Evolutionary conservation across 495 filamentous ascomycete species (phyloP).

Genomic region (Daldinia grandis): DNA sequence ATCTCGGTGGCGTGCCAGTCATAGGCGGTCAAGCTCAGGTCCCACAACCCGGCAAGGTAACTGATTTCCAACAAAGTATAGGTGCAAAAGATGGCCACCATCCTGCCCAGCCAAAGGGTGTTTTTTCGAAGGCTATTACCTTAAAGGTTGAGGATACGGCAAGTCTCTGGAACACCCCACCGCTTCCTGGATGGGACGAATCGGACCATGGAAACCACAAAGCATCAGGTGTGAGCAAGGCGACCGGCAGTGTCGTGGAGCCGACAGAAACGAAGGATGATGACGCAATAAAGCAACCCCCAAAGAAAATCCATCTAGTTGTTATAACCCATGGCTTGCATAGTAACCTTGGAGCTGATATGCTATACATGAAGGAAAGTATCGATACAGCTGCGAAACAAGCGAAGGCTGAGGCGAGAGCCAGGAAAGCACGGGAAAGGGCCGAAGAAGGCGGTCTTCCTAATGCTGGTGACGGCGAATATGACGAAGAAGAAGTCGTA

Average conservation of each 20-base stretch:
- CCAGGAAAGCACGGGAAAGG: slow-evolving; percentile 60
- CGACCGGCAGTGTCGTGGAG: slow-evolving; percentile 13
- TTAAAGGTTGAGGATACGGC: slow-evolving; percentile 86
- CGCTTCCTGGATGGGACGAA: slow-evolving; percentile 72
- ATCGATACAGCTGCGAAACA: slow-evolving; percentile 84
- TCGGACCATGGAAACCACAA: slow-evolving; percentile 33
- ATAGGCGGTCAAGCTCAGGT: slow-evolving; percentile 54
- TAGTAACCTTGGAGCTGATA: slow-evolving; percentile 95
- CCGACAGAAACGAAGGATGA: slow-evolving; percentile 22
- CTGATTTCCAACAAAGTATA: slow-evolving; percentile 70
- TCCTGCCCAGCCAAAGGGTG: slow-evolving; percentile 68
- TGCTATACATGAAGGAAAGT: slow-evolving; percentile 96
- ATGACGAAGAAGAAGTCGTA: slow-evolving; percentile 85
- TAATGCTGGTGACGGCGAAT: slow-evolving; percentile 53
- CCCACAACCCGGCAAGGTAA: slow-evolving; percentile 70
- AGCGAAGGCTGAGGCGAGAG: slow-evolving; percentile 67
- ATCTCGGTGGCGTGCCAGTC: slow-evolving; percentile 64
- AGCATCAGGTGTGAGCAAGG: slow-evolving; percentile 38
- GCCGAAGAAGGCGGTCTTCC: slow-evolving; percentile 26
- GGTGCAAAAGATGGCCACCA: slow-evolving; percentile 58
- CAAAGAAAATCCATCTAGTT: slow-evolving; percentile 86
- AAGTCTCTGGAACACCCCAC: slow-evolving; percentile 87
- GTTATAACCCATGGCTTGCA: slow-evolving; percentile 94
- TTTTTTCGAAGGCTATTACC: slow-evolving; percentile 79
- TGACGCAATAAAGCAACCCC: slow-evolving; percentile 39